phyloP scores from a whole-genome alignment of 23 red algal genomes.

The Gracilaria gracilis region DNA sequence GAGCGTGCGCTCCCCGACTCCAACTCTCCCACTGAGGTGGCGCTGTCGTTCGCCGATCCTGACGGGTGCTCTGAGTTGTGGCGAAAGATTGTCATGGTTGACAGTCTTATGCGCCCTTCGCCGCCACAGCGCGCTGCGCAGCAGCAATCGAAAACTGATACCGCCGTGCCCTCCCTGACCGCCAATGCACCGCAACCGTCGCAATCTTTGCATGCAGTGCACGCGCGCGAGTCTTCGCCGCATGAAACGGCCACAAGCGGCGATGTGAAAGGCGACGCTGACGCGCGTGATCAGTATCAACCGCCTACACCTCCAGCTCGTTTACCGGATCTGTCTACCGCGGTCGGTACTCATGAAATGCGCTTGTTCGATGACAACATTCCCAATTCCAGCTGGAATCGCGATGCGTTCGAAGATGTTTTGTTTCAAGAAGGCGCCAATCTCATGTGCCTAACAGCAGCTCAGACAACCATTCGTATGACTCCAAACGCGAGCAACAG shows the following conservation, averaged over 20 bases:
- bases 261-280: background rate
- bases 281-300: background rate
- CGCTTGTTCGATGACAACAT: conserved; percentile 12
- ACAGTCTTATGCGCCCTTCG: background rate
- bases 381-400: conserved; percentile 9
- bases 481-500: background rate
- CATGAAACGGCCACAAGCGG: background rate
- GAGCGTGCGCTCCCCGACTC: conserved; percentile 26
- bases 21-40: conserved; percentile 33
- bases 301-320: background rate
- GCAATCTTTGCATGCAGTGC: background rate
- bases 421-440: conserved; percentile 23
- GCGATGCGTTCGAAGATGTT: conserved; percentile 29
- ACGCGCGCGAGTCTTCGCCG: background rate
- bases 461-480: background rate
- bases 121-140: background rate
- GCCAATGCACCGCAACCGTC: background rate
- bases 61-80: conserved; percentile 35
- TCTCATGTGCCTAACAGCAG: background rate
- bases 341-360: background rate
- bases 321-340: background rate
- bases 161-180: background rate
- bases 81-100: conserved; percentile 31
- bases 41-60: conserved; percentile 41
- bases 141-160: background rate